Conservation (phyloP, 768 basidiomycete genomes). For the Xerocomus potaroensis region DNA sequence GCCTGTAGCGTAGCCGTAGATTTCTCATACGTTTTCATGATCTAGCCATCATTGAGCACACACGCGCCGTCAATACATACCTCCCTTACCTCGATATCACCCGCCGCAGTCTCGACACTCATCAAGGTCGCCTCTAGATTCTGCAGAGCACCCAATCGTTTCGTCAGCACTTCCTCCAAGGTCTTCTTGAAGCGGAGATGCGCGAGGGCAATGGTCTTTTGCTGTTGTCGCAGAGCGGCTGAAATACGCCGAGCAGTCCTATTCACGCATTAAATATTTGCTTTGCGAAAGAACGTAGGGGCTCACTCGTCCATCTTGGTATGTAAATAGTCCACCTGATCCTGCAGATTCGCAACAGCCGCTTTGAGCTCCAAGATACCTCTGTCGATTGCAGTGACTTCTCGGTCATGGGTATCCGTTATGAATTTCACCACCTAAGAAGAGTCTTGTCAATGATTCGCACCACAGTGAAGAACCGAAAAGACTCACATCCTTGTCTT, state of each 20-base stretch:
- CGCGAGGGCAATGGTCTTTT: constrained; percentile 68
- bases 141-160: constrained; percentile 69
- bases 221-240: constrained; percentile 60
- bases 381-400: constrained; percentile 72
- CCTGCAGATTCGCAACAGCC: constrained; percentile 61
- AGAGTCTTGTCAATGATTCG: background rate
- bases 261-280: background rate
- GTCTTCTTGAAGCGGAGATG: constrained; percentile 80
- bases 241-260: constrained; percentile 70
- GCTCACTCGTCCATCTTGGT: constrained; percentile 68
- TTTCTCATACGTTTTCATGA: constrained; percentile 81
- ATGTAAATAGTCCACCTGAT: constrained; percentile 68
- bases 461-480: background rate
- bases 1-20: constrained; percentile 73
- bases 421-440: constrained; percentile 80
- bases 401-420: constrained; percentile 30
- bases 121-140: constrained; percentile 74
- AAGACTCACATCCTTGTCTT: constrained; percentile 59
- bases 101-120: constrained; percentile 84
- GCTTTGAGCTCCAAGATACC: constrained; percentile 79
- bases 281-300: background rate
- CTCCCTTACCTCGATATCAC: constrained; percentile 71
- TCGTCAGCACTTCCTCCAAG: constrained; percentile 70
- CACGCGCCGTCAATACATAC: background rate
- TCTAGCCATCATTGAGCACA: constrained; percentile 39